A percentile compares a stretch with the other conserved stretches of the same genome.
Conservation (phyloP, 352 stramenopile species). For the Poterioochromonas sp. region DNA sequence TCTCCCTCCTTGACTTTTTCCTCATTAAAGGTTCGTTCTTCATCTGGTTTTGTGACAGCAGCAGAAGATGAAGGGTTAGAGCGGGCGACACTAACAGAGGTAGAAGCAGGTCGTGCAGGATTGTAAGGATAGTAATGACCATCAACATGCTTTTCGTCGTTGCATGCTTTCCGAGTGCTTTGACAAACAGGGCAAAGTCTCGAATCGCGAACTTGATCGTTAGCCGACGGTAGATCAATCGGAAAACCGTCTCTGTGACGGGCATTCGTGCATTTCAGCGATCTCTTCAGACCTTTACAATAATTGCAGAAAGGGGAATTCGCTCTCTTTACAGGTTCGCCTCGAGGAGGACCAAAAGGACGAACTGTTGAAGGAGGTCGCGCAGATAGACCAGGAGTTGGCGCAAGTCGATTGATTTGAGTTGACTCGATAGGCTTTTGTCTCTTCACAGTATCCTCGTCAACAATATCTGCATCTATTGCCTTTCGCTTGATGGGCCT, state of each 20-base stretch:
- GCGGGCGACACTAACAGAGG: neutral
- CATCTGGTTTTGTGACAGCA: too few species aligned
- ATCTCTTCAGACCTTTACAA: neutral
- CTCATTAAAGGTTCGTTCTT: too few species aligned
- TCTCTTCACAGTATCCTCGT: neutral
- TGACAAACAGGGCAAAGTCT: neutral
- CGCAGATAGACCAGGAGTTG: neutral
- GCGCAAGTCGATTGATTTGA: neutral
- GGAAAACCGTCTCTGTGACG: neutral
- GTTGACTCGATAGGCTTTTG: neutral
- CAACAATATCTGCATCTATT: neutral
- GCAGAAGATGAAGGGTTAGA: neutral
- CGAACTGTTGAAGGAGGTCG: neutral
- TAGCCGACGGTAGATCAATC: neutral
- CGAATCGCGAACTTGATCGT: neutral
- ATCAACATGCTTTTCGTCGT: neutral
- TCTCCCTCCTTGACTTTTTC: too few species aligned
- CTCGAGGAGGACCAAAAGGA: neutral
- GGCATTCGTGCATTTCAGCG: neutral
- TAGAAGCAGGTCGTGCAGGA: neutral
- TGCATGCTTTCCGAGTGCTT: neutral
- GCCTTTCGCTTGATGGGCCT: neutral
- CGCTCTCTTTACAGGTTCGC: neutral
- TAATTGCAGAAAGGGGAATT: neutral
- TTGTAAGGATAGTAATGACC: too few species aligned